phyloP scores from a whole-genome alignment of 148 eudicot genomes.

The Persicaria tinctoria region DNA sequence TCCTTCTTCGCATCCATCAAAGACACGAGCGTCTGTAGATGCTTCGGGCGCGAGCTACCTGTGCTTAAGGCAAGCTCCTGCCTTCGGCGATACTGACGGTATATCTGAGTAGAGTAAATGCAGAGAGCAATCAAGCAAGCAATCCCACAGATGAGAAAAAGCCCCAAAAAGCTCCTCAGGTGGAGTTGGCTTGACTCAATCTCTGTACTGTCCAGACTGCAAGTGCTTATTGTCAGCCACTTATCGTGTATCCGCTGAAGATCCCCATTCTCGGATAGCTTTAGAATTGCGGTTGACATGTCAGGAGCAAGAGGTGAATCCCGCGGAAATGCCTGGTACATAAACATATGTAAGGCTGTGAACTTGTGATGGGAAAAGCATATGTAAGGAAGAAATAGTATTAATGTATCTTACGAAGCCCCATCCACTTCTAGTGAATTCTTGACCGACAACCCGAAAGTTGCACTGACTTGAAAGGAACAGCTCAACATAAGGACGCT shows the following conservation, averaged over 20 bases:
- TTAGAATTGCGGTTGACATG: slow-evolving; percentile 78
- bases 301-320: slow-evolving; percentile 90
- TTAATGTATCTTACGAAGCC: slow-evolving; percentile 63
- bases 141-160: slow-evolving; percentile 66
- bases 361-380: not conserved
- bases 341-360: not conserved
- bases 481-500: slow-evolving; percentile 70
- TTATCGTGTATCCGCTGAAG: slow-evolving; percentile 94
- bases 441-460: slow-evolving; percentile 70
- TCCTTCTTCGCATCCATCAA: slow-evolving; percentile 77
- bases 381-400: not conserved
- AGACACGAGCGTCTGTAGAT: slow-evolving; percentile 48
- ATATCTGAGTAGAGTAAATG: slow-evolving; percentile 50
- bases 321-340: slow-evolving; percentile 76
- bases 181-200: slow-evolving; percentile 84
- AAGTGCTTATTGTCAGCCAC: slow-evolving; percentile 59
- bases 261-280: slow-evolving; percentile 82
- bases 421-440: slow-evolving; percentile 94
- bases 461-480: slow-evolving; percentile 80
- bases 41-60: slow-evolving; percentile 34
- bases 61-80: slow-evolving; percentile 13
- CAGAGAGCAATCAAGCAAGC: slow-evolving; percentile 60
- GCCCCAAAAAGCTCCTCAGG: slow-evolving; percentile 79
- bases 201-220: slow-evolving; percentile 64
- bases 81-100: slow-evolving; percentile 28